phyloP scores from a whole-genome alignment of 1,284 basidiomycete species.

The Flammula alnicola region DNA sequence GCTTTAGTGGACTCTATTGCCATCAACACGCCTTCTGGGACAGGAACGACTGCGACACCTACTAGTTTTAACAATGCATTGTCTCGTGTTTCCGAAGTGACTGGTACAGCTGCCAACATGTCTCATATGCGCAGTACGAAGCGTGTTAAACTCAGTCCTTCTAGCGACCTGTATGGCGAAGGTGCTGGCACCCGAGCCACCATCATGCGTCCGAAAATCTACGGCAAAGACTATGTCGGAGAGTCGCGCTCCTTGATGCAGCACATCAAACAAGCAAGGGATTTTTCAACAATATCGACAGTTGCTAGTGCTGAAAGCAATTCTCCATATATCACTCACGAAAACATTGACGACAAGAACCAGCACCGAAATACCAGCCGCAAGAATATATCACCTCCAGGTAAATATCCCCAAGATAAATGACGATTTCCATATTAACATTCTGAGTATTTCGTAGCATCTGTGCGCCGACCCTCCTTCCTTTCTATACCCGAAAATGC shows the following conservation, averaged over 20 bases:
- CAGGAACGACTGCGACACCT: conserved; percentile 46
- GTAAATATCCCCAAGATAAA: conserved; percentile 12
- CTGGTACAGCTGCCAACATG: conserved; percentile 39
- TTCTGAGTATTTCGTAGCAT: conserved; percentile 18
- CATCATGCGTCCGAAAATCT: conserved; percentile 50
- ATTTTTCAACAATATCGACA: conserved; percentile 75
- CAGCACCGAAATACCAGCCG: conserved; percentile 10
- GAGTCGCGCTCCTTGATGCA: conserved; percentile 76
- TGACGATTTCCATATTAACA: neutral
- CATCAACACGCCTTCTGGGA: conserved; percentile 70
- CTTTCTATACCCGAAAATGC: conserved; percentile 34
- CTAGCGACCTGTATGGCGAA: conserved; percentile 57
- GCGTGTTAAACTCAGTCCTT: conserved; percentile 71
- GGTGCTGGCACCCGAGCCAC: conserved; percentile 48
- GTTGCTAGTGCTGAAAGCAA: conserved; percentile 41
- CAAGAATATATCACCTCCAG: conserved; percentile 14
- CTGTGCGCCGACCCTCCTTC: conserved; percentile 32
- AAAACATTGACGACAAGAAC: conserved; percentile 17
- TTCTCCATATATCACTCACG: conserved; percentile 26
- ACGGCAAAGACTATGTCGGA: conserved; percentile 69
- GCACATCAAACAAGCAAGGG: conserved; percentile 73
- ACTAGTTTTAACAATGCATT: conserved; percentile 46
- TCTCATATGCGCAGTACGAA: conserved; percentile 72
- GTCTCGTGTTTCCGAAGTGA: conserved; percentile 48
- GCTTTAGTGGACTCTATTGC: conserved; percentile 91